Base-by-base conservation (phyloP, 1,284 basidiomycete genomes). In the Sanguinoderma infundibulare region DNA sequence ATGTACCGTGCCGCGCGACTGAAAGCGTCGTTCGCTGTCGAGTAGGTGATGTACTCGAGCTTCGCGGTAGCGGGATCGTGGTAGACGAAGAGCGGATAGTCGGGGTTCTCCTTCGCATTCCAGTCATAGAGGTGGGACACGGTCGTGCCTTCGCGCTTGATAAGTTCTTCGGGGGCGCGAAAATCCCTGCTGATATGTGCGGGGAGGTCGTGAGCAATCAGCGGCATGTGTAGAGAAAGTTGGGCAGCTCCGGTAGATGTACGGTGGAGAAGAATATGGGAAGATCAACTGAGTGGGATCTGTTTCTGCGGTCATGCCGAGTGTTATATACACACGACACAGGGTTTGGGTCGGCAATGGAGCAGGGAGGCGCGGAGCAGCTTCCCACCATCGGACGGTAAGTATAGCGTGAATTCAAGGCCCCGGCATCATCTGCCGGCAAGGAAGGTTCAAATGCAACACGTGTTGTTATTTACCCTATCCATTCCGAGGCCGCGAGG, bases 71-170 rank as follows among this genome's bases (percentile, higher is more conserved):
- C n/a, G 20, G 38, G 26, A 20, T 66, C 62, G 30, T 66, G 65
- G 24, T 66, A 66, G 46, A 58, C 53, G 62, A 66, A 63, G 14
- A 66, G 57, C 2, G 65, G 65, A 22, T 63, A 66, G 55, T 61
- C 47, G 32, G 65, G 60, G 57, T 66, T 66, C 30, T 53, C 53
- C 39, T 40, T 51, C 26, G 62, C 62, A 14, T 59, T 32, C 65
- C 65, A 66, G 10, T 57, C 35, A 39, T 66, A 66, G 8, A 66
- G 42, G 15, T 63, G 57, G 0, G 59, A 47, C 20, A 66, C 24
- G 0, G 50, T 35, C 6, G 50, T 28, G 8, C 47, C 57, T 5
- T 51, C 38, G 17, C 52, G 50, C 26, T 49, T 28, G 30, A 60
- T 17, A 17, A 63, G 39, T 14, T 61, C 57, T 0, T 30, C 17